Evolutionary conservation across 768 basidiomycete species (phyloP).

Genomic region (Naganishia vaughanmartiniae): DNA sequence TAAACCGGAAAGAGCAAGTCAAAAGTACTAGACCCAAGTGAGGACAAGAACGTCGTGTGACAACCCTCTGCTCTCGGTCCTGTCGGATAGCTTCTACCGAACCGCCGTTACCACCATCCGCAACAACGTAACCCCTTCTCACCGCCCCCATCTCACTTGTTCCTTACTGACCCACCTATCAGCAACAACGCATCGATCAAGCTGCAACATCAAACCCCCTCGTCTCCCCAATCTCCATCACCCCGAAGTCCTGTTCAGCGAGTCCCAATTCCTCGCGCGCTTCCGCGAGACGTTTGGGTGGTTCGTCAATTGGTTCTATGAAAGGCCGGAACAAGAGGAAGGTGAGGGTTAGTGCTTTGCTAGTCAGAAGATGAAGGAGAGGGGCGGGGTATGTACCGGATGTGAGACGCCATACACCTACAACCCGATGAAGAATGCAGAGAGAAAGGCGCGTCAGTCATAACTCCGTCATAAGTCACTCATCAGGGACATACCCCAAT

Average conservation of each 20-base stretch:
- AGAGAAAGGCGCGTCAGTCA: neutral
- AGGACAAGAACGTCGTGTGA: too few relatives aligned
- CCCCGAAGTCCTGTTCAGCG: slow-evolving; percentile 58
- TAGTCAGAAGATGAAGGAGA: slow-evolving; percentile 35
- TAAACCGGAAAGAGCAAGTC: too few relatives aligned
- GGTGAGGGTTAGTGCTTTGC: slow-evolving; percentile 49
- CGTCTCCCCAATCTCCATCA: slow-evolving; percentile 66
- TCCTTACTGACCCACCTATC: too few relatives aligned
- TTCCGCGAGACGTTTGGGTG: slow-evolving; percentile 59
- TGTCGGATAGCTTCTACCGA: too few relatives aligned
- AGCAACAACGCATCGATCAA: too few relatives aligned
- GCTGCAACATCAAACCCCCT: neutral
- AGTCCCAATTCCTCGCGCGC: slow-evolving; percentile 61
- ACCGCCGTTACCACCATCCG: too few relatives aligned
- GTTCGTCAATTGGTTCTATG: slow-evolving; percentile 59
- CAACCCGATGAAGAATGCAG: neutral
- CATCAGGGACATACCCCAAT: slow-evolving; percentile 32
- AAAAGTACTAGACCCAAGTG: too few relatives aligned
- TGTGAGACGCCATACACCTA: slow-evolving; percentile 40
- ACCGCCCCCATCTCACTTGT: too few relatives aligned
- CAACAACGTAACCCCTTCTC: too few relatives aligned
- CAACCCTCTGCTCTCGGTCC: too few relatives aligned
- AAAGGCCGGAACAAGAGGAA: neutral
- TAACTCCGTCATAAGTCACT: neutral
- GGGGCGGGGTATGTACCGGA: slow-evolving; percentile 58